These are phyloP conservation scores for Microbotryomycetes sp. DNA, from an alignment of 1,284 basidiomycete species.

Conservation along the genomic window DNA sequence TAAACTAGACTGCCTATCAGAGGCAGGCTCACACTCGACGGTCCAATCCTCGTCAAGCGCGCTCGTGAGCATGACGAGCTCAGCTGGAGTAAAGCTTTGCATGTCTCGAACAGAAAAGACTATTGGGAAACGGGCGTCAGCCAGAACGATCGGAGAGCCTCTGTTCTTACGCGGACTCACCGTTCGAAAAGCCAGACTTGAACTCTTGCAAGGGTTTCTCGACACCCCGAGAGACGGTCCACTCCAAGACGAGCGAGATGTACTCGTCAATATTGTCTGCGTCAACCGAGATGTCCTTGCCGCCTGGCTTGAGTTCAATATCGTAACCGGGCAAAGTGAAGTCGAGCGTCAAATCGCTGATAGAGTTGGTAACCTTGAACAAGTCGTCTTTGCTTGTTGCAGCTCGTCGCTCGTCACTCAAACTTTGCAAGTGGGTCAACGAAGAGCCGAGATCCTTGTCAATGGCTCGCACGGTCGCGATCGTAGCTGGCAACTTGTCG, in stretches of 20 bases:
- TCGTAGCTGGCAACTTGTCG: conserved; percentile 70
- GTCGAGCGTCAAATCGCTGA: conserved; percentile 85
- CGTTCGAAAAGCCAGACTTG: conserved; percentile 40
- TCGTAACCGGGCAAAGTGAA: conserved; percentile 89
- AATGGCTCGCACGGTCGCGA: conserved; percentile 73
- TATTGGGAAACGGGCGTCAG: too few relatives aligned
- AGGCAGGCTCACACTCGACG: conserved; percentile 60
- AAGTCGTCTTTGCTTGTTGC: conserved; percentile 38
- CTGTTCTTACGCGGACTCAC: too few relatives aligned
- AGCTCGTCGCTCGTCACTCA: conserved; percentile 43
- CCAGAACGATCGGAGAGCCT: too few relatives aligned
- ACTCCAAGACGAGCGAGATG: conserved; percentile 51
- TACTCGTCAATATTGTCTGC: conserved; percentile 83
- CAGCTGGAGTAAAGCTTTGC: conserved; percentile 85
- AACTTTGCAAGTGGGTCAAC: conserved; percentile 64
- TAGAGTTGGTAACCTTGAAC: conserved; percentile 41
- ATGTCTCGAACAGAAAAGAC: conserved; percentile 89
- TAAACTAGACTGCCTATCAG: neutral
- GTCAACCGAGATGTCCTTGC: conserved; percentile 69
- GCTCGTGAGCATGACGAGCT: conserved; percentile 87
- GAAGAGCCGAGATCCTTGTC: conserved; percentile 80
- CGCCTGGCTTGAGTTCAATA: conserved; percentile 74
- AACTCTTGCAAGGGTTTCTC: conserved; percentile 37
- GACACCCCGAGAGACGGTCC: conserved; percentile 39
- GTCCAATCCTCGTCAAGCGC: conserved; percentile 94